Evolutionary conservation across 176 grass and related monocot species (phyloP).

Genomic region (Cocos nucifera): DNA sequence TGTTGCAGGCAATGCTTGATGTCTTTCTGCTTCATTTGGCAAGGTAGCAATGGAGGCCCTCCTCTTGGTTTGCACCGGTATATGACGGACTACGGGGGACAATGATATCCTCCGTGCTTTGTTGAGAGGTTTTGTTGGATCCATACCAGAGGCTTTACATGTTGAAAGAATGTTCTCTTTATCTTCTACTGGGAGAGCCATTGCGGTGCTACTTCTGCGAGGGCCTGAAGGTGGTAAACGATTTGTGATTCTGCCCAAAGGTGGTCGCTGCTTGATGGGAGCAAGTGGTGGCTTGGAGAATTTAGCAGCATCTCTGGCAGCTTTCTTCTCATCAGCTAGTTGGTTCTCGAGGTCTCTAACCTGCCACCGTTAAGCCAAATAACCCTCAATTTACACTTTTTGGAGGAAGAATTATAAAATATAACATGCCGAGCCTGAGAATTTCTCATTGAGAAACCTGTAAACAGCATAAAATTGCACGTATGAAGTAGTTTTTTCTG

Average conservation of each 20-base stretch:
- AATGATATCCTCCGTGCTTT: slow-evolving; percentile 65
- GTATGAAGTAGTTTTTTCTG: no score
- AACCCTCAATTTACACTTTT: not conserved
- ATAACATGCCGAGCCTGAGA: no score
- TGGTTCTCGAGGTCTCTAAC: slow-evolving; percentile 75
- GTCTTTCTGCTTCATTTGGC: slow-evolving; percentile 26
- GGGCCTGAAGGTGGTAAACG: slow-evolving; percentile 19
- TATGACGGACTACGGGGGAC: slow-evolving; percentile 34
- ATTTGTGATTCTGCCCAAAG: slow-evolving; percentile 52
- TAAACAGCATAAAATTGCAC: no score
- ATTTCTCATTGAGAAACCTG: no score
- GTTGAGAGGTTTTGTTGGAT: slow-evolving; percentile 25
- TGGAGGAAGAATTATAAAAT: no score
- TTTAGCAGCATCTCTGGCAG: slow-evolving; percentile 32
- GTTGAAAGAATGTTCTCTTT: slow-evolving; percentile 56
- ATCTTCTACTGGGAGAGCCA: slow-evolving; percentile 15
- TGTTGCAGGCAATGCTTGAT: slow-evolving; percentile 25
- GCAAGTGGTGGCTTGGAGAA: slow-evolving; percentile 52
- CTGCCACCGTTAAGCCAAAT: slow-evolving; percentile 26
- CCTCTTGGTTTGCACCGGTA: slow-evolving; percentile 57
- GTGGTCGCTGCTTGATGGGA: slow-evolving; percentile 43
- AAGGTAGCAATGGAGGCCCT: slow-evolving; percentile 54
- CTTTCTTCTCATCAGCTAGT: slow-evolving; percentile 44
- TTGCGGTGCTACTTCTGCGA: slow-evolving; percentile 34
- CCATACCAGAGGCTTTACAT: slow-evolving; percentile 21